Evolutionary conservation across 1,284 basidiomycete genomes (phyloP).

Genomic region (Clitocybe nebularis): DNA sequence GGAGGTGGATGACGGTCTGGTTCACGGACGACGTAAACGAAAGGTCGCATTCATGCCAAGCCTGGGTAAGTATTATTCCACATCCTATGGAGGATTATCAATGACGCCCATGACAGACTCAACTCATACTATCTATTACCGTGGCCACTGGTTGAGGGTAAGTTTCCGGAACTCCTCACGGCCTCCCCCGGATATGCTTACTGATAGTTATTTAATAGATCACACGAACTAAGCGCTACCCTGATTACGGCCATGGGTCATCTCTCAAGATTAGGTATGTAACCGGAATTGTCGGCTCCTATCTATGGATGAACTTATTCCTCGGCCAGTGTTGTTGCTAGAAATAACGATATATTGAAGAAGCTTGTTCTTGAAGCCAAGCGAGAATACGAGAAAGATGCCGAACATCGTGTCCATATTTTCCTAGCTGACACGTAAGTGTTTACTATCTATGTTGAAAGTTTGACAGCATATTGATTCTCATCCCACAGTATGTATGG

Average conservation of each 20-base stretch:
- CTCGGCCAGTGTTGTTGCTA: constrained; percentile 66
- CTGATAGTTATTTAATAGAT: constrained; percentile 46
- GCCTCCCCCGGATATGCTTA: constrained; percentile 11
- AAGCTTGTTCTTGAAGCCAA: constrained; percentile 80
- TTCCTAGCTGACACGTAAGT: constrained; percentile 82
- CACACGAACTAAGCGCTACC: constrained; percentile 69
- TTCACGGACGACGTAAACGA: constrained; percentile 67
- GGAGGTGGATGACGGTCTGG: constrained; percentile 47
- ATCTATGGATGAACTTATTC: constrained; percentile 9
- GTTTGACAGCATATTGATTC: constrained; percentile 11
- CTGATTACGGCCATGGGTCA: constrained; percentile 65
- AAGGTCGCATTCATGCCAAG: constrained; percentile 76
- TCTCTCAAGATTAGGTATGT: constrained; percentile 74
- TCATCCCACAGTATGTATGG: constrained; percentile 50
- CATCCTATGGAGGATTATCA: constrained; percentile 8
- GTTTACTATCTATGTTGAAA: constrained; percentile 2
- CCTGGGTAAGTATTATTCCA: constrained; percentile 46
- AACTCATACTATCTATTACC: constrained; percentile 82
- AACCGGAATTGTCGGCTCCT: constrained; percentile 13
- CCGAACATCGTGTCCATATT: constrained; percentile 82
- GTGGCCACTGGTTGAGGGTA: constrained; percentile 81
- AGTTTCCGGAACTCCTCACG: constrained; percentile 20
- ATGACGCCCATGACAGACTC: constrained; percentile 48
- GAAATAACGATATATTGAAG: constrained; percentile 82
- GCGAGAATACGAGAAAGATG: constrained; percentile 82